phyloP scores from a whole-genome alignment of 495 filamentous ascomycete genomes.

The Alectoria sarmentosa region DNA sequence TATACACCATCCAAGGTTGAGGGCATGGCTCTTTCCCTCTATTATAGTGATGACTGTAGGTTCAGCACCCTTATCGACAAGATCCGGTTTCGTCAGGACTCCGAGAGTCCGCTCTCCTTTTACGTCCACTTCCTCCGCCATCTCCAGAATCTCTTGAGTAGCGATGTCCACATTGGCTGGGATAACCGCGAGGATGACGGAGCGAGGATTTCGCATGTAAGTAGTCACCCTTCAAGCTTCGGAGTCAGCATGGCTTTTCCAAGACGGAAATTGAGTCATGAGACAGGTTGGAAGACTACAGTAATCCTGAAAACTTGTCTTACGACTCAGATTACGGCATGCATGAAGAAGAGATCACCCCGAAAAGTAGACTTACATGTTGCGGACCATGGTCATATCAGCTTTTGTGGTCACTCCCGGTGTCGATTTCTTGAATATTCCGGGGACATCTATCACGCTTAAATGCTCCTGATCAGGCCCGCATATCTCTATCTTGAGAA shows the following conservation, averaged over 20 bases:
- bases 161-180: conserved; percentile 58
- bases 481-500: conserved; percentile 51
- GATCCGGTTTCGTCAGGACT: conserved; percentile 56
- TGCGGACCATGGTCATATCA: conserved; percentile 42
- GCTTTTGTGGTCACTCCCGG: conserved; percentile 43
- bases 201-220: conserved; percentile 48
- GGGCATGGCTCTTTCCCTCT: conserved; percentile 33
- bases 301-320: background rate
- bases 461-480: conserved; percentile 53
- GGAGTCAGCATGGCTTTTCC: background rate
- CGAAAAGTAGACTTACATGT: conserved; percentile 31
- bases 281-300: background rate
- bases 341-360: background rate
- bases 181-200: conserved; percentile 53
- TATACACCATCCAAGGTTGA: conserved; percentile 49
- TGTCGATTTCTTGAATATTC: conserved; percentile 52
- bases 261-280: background rate
- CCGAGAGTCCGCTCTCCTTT: conserved; percentile 48
- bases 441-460: conserved; percentile 56
- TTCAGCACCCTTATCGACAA: conserved; percentile 45
- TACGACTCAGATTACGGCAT: background rate
- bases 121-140: conserved; percentile 45
- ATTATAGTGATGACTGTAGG: conserved; percentile 41
- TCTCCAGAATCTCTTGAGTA: conserved; percentile 51
- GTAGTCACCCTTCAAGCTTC: conserved; percentile 34